Evolutionary conservation across 2,329 filamentous ascomycete species (phyloP).

Genomic region (Cercospora sesami): DNA sequence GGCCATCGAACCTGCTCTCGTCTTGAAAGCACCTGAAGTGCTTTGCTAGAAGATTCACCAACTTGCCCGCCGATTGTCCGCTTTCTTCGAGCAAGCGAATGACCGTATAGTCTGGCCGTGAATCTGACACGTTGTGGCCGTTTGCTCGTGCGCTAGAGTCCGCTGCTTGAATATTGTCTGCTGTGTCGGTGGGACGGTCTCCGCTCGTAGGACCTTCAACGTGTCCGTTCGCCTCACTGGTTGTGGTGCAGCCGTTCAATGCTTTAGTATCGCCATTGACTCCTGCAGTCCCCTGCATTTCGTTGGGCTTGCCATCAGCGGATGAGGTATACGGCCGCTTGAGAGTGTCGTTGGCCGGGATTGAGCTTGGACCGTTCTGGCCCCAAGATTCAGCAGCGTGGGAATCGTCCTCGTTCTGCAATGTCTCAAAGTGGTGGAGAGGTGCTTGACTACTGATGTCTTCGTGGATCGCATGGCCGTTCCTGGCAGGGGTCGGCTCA

Average conservation of each 20-base stretch:
- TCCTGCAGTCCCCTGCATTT: background rate
- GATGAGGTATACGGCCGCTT: background rate
- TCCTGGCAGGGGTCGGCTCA: background rate
- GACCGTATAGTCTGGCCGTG: conserved; percentile 53
- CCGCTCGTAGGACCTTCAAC: background rate
- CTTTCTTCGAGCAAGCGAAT: conserved; percentile 71
- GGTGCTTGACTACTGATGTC: background rate
- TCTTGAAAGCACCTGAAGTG: conserved; percentile 87
- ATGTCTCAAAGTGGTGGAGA: background rate
- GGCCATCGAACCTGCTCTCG: conserved; percentile 71
- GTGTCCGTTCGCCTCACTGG: background rate
- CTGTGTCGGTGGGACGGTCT: background rate
- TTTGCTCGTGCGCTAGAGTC: background rate
- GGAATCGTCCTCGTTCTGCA: background rate
- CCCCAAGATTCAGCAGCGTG: background rate
- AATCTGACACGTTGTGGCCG: conserved; percentile 3
- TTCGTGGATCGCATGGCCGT: background rate
- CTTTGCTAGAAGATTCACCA: conserved; percentile 82
- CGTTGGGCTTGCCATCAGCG: background rate
- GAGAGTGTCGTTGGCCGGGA: background rate
- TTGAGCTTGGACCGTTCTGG: background rate
- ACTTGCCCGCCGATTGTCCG: conserved; percentile 72
- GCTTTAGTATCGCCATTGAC: background rate
- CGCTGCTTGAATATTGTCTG: background rate
- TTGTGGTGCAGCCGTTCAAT: background rate